Evolutionary conservation across 306 rosid genomes (phyloP).

Genomic region (Prosopis cineraria): DNA sequence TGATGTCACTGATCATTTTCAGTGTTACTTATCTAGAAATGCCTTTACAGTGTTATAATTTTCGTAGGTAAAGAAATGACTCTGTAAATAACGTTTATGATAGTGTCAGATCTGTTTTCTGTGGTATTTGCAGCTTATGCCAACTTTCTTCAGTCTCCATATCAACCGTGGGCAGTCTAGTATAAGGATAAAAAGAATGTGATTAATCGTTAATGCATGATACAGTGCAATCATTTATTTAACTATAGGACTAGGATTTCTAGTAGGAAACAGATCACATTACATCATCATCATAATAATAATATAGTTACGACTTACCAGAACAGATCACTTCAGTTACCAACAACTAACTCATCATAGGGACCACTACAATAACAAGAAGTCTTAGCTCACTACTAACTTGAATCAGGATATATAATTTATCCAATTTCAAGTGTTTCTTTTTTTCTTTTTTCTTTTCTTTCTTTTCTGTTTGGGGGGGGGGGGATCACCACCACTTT

Average conservation of each 20-base stretch:
- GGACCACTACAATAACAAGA: no score
- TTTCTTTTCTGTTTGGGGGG: no score
- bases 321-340: background rate
- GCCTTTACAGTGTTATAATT: background rate
- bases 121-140: background rate
- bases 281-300: no score
- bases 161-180: background rate
- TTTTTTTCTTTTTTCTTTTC: no score
- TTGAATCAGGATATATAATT: no score
- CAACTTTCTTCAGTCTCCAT: background rate
- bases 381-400: no score
- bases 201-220: background rate
- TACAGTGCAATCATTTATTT: background rate
- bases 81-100: background rate
- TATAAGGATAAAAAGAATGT: background rate
- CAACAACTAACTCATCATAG: background rate
- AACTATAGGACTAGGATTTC: background rate
- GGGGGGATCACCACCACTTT: no score
- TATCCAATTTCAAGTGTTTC: background rate
- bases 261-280: background rate
- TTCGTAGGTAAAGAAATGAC: background rate
- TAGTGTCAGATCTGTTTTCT: background rate
- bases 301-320: background rate
- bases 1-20: background rate
- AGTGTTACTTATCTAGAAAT: background rate